Conservation (phyloP, 176 grass and related monocot species). For the Elymus sibiricus region DNA sequence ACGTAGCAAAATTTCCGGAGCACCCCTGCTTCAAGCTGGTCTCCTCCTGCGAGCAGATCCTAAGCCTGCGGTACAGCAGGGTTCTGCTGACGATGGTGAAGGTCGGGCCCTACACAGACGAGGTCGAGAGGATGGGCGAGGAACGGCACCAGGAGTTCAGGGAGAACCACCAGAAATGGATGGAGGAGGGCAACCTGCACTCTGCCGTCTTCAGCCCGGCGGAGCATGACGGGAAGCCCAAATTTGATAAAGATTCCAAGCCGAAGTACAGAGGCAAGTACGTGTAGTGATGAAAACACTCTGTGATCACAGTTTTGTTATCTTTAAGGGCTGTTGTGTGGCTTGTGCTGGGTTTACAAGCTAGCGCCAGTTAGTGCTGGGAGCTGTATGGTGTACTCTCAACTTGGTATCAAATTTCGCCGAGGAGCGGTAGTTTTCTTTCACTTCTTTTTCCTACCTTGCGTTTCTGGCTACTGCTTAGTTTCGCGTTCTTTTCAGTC, state of each 20-base stretch:
- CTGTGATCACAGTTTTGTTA: not conserved
- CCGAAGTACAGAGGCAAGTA: slow-evolving; percentile 97
- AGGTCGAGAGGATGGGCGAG: slow-evolving; percentile 45
- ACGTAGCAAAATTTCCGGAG: slow-evolving; percentile 37
- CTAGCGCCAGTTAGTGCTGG: not conserved
- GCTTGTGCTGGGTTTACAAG: not conserved
- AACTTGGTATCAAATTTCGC: not conserved
- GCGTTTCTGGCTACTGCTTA: not conserved
- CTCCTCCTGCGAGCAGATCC: slow-evolving; percentile 75
- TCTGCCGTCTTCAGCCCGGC: slow-evolving; percentile 61
- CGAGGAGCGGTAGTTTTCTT: not conserved
- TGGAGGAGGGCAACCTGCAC: slow-evolving; percentile 88
- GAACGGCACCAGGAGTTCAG: slow-evolving; percentile 58
- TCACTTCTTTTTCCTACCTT: not conserved
- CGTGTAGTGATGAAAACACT: slow-evolving; percentile 37
- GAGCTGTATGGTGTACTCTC: not conserved
- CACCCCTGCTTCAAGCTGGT: slow-evolving; percentile 88
- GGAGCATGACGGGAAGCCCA: slow-evolving; percentile 35
- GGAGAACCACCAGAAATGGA: slow-evolving; percentile 95
- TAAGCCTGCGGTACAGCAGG: slow-evolving; percentile 78
- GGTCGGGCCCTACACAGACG: slow-evolving; percentile 44
- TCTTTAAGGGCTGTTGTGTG: not conserved
- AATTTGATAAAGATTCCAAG: slow-evolving; percentile 65
- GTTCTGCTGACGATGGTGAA: slow-evolving; percentile 90
- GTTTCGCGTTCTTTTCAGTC: not conserved